Conservation (phyloP, 106 monocot genomes). For the Apostasia ramifera region DNA sequence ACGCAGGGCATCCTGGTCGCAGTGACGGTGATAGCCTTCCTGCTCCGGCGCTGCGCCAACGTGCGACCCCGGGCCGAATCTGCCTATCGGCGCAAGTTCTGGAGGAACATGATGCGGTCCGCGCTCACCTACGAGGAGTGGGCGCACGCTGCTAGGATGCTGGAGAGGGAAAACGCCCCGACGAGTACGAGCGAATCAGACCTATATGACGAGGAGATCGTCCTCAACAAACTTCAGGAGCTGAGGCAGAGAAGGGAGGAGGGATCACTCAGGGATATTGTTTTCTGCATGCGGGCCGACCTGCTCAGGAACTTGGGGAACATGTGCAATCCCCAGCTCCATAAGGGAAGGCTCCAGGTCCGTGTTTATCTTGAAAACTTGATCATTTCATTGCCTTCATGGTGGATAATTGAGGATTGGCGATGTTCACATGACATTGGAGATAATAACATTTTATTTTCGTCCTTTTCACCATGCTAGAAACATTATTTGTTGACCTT, state of each 20-base stretch:
- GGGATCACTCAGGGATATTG: constrained; percentile 74
- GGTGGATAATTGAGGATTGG: too few species aligned
- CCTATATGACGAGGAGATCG: constrained; percentile 85
- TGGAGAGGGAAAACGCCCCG: constrained; percentile 54
- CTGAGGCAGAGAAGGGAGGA: constrained; percentile 59
- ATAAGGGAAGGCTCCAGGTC: constrained; percentile 96
- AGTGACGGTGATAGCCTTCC: constrained; percentile 49
- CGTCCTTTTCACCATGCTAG: too few species aligned
- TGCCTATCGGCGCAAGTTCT: constrained; percentile 81
- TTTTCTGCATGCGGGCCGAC: constrained; percentile 89
- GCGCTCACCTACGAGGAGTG: constrained; percentile 90
- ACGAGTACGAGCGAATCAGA: constrained; percentile 37
- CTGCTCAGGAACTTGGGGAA: constrained; percentile 82
- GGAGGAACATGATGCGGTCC: constrained; percentile 75
- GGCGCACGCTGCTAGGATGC: constrained; percentile 87
- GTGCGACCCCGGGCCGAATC: constrained; percentile 58
- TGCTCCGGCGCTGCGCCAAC: constrained; percentile 45
- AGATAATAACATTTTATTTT: too few species aligned
- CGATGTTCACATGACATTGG: too few species aligned
- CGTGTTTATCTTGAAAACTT: too few species aligned
- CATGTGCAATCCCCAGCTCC: constrained; percentile 93
- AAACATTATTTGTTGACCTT: too few species aligned
- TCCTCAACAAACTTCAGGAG: constrained; percentile 78
- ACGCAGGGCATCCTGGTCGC: constrained; percentile 62
- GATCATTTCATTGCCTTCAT: too few species aligned